These are phyloP conservation scores for Ascochyta pisi DNA, from an alignment of 2,329 filamentous ascomycete genomes.

Conservation along the genomic window DNA sequence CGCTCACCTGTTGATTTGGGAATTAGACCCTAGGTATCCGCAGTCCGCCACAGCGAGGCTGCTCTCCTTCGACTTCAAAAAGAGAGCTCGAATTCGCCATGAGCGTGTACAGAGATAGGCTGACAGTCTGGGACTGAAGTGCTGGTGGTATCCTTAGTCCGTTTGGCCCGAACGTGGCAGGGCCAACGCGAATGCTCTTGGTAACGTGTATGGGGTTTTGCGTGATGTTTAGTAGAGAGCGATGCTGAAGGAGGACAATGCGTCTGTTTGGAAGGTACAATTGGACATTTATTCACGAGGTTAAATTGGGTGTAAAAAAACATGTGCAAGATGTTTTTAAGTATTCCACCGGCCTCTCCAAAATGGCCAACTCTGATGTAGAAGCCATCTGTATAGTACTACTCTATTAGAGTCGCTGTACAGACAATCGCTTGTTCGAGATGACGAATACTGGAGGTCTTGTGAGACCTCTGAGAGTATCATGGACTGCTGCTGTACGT, in stretches of 20 bases:
- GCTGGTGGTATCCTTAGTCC: not conserved
- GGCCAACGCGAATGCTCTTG: not conserved
- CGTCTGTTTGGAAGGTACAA: not conserved
- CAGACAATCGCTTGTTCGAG: not conserved
- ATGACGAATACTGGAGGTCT: not conserved
- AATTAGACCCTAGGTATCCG: not conserved
- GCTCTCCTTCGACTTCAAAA: not conserved
- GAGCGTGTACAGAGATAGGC: not conserved
- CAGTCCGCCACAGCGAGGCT: conserved; percentile 14
- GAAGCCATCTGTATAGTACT: not conserved
- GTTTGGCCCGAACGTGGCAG: not conserved
- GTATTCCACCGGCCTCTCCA: not conserved
- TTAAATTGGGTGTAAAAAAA: not conserved
- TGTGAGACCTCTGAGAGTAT: not conserved
- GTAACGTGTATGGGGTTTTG: not conserved
- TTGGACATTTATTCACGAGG: not conserved
- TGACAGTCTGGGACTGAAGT: not conserved
- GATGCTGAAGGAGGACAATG: not conserved
- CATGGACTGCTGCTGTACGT: not conserved
- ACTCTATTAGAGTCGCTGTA: not conserved
- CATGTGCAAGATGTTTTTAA: not conserved
- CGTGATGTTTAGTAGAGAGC: too few relatives aligned
- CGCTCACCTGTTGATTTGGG: not conserved
- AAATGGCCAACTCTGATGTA: not conserved
- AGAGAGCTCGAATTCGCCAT: conserved; percentile 3